A percentile compares a stretch with the other conserved stretches of the same genome.
phyloP scores from a whole-genome alignment of 148 eudicot species.

The Dysphania ambrosioides region DNA sequence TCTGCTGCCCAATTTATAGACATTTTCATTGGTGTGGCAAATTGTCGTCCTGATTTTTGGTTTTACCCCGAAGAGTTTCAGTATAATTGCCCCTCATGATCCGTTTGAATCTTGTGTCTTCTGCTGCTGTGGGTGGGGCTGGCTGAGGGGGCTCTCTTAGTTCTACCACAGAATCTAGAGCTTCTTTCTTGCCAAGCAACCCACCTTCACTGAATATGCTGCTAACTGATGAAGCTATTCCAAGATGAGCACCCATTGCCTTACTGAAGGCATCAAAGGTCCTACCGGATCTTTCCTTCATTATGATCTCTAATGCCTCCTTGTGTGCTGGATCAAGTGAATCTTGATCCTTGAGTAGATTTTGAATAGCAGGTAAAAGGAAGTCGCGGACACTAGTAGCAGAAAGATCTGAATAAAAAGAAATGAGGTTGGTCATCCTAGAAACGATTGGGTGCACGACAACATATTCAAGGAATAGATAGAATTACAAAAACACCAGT shows the following conservation, averaged over 20 bases:
- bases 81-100: conserved; percentile 88
- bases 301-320: conserved; percentile 81
- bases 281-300: conserved; percentile 92
- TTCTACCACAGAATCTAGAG: conserved; percentile 36
- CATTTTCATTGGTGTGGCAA: conserved; percentile 31
- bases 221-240: conserved; percentile 70
- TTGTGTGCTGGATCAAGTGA: conserved; percentile 99
- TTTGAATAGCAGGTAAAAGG: conserved; percentile 81
- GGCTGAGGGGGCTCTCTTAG: conserved; percentile 44
- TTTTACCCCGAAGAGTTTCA: conserved; percentile 76
- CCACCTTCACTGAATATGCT: conserved; percentile 82
- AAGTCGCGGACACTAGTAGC: conserved; percentile 70
- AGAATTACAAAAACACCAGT: not conserved
- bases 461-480: not conserved
- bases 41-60: conserved; percentile 46
- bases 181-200: conserved; percentile 71
- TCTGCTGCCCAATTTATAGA: not conserved
- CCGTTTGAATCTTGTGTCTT: conserved; percentile 82
- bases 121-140: conserved; percentile 37
- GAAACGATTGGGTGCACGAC: not conserved
- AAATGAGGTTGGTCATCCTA: conserved; percentile 4
- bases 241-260: conserved; percentile 95
- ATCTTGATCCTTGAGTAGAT: conserved; percentile 76
- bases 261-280: conserved; percentile 79
- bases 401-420: conserved; percentile 58